phyloP scores from a whole-genome alignment of 2,329 filamentous ascomycete species.

The Paracoccidioides lutzii region DNA sequence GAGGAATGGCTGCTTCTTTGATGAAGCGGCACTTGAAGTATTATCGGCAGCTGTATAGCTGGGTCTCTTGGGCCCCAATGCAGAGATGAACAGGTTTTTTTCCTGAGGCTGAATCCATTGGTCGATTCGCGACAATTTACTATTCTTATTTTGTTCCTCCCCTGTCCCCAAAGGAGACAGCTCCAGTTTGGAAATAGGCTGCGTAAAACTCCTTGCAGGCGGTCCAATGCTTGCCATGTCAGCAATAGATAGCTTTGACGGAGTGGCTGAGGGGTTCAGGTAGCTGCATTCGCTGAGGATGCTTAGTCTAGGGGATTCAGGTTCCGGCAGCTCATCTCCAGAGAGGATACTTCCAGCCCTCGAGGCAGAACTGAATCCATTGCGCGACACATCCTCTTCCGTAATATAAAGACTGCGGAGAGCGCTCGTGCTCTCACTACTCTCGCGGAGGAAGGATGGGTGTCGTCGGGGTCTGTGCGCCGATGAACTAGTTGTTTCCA shows the following conservation, averaged over 20 bases:
- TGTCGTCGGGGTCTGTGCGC: constrained; percentile 18
- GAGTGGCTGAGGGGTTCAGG: constrained; percentile 21
- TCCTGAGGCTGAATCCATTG: constrained; percentile 21
- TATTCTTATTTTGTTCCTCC: constrained; percentile 9
- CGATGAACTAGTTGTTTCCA: constrained; percentile 12
- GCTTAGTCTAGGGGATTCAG: constrained; percentile 30
- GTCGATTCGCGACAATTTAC: constrained; percentile 18
- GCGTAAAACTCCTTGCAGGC: constrained; percentile 13
- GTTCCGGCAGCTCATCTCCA: constrained; percentile 21
- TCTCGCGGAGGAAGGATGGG: constrained; percentile 29
- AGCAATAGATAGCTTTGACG: constrained; percentile 10
- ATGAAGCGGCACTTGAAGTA: background rate
- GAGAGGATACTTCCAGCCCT: constrained; percentile 26
- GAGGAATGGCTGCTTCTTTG: constrained; percentile 10
- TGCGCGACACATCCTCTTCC: constrained; percentile 18
- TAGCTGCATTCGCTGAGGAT: constrained; percentile 35
- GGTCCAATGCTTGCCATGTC: background rate
- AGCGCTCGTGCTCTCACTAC: constrained; percentile 25
- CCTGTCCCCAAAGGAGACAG: background rate
- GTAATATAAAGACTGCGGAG: constrained; percentile 28
- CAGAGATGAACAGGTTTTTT: constrained; percentile 12
- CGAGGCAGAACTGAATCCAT: constrained; percentile 20
- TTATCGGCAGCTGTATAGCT: constrained; percentile 9
- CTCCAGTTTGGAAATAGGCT: background rate
- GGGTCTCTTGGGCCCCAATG: constrained; percentile 11